Percentiles rank a stretch among this genome's conserved stretches.
These are phyloP conservation scores for Neurospora sp. DNA, from an alignment of 495 filamentous ascomycete species.

Conservation along the genomic window DNA sequence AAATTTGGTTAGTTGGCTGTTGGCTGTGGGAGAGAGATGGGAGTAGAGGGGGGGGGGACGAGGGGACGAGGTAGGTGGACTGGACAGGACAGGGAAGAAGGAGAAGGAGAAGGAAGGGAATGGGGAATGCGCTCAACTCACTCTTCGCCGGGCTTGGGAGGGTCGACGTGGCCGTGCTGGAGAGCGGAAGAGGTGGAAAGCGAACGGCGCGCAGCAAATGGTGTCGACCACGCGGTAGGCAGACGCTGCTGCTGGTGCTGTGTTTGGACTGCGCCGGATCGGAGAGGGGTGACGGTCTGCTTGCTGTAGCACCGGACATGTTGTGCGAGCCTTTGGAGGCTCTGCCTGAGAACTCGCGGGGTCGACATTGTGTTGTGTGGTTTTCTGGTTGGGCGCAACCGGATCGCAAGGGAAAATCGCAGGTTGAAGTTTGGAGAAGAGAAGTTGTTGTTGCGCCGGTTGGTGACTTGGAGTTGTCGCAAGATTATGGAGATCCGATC, in stretches of 20 bases:
- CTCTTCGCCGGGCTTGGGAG: conserved; percentile 93
- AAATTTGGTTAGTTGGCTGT: no score
- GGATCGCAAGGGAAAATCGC: not conserved
- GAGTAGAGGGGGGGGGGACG: not conserved
- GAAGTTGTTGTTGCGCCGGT: no score
- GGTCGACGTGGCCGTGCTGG: conserved; percentile 67
- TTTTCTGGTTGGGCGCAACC: not conserved
- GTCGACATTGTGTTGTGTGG: conserved; percentile 13
- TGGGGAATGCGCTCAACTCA: conserved; percentile 25
- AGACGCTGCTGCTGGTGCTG: not conserved
- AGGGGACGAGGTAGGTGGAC: not conserved
- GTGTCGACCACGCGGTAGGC: not conserved
- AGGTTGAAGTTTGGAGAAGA: not conserved
- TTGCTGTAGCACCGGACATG: conserved; percentile 15
- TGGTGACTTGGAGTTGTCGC: not conserved
- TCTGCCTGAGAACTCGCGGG: conserved; percentile 9
- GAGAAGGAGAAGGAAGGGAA: not conserved
- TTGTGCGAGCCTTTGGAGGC: conserved; percentile 15
- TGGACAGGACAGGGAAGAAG: not conserved
- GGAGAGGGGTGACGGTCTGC: conserved; percentile 1
- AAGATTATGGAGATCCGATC: not conserved
- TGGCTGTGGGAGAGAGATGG: no score
- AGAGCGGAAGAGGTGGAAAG: conserved; percentile 56
- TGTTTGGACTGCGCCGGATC: not conserved
- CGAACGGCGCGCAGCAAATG: conserved; percentile 4